Base-by-base conservation (phyloP, 1,284 basidiomycete genomes). In the Naganishia liquefaciens region DNA sequence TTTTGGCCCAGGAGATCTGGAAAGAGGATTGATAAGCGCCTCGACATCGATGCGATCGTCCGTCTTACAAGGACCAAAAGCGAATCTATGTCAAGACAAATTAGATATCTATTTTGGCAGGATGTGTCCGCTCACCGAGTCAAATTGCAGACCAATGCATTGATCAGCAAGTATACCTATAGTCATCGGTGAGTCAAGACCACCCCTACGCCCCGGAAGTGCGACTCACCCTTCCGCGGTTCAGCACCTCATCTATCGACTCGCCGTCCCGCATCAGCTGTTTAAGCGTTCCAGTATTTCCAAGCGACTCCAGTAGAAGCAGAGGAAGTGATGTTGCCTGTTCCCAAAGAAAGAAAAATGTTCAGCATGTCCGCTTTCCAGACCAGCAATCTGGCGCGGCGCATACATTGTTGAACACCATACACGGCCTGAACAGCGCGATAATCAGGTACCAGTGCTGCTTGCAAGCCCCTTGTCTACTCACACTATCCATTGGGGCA, bases 321-420 rank as follows among this genome's bases (percentile, higher is more conserved):
- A 79, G 69, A 2, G 77, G 77, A 9, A 78, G 64, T 0, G 74
- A 75, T 0, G 75, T 74, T 19, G 70, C 60, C 69, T 72, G 37
- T 47, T 3, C 9, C 19, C 13, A 3, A 10, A 53, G 28, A 7
- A n/a, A 25, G 47, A 7, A n/a, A 25, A 23, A 25, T 49, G 13
- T 5, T 28, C 17, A 33, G 28, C 25, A 13, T 30, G 11, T 51
- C 25, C 9, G 17, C 25, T 51, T 17, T 28, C 13, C 17, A 2
- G 11, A 25, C 11, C 11, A 10, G 2, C 25, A 9, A 39, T n/a
- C 17, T 13, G 15, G n/a, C 13, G 23, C n/a, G 25, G 19, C 2
- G 39, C 57, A 17, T 28, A 74, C 76, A 63, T 77, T 77, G 70
- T 75, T 74, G 72, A 77, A 77, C 11, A 77, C 68, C 68, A 76